Evolutionary conservation across 441 rosid species (phyloP).

Genomic region (Aleurites moluccanus): DNA sequence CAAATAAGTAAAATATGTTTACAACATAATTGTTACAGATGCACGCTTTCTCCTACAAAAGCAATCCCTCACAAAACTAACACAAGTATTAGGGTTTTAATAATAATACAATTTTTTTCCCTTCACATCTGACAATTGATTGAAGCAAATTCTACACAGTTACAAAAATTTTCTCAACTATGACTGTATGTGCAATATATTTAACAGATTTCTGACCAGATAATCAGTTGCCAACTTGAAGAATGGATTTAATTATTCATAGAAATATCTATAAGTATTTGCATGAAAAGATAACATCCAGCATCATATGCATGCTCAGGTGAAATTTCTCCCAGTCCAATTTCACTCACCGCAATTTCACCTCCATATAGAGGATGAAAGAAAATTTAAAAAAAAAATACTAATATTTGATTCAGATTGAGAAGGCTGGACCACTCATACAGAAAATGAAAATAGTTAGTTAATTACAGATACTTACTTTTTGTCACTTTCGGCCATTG

Average conservation of each 20-base stretch:
- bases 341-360: neutral
- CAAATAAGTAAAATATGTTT: neutral
- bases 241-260: neutral
- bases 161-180: neutral
- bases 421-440: neutral
- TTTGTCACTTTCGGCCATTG: conserved; percentile 45
- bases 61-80: neutral
- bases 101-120: neutral
- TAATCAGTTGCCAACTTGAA: neutral
- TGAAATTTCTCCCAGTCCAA: neutral
- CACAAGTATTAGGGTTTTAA: neutral
- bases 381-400: neutral
- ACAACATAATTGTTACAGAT: neutral
- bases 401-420: neutral
- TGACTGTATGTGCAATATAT: neutral
- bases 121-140: neutral
- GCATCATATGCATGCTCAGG: neutral
- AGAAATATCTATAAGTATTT: neutral
- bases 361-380: neutral
- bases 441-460: neutral
- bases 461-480: conserved; percentile 43
- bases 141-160: neutral
- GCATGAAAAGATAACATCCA: neutral
- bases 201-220: neutral
- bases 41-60: neutral